Conservation (phyloP, 331 rosid genomes). For the Rosa hybrid region DNA sequence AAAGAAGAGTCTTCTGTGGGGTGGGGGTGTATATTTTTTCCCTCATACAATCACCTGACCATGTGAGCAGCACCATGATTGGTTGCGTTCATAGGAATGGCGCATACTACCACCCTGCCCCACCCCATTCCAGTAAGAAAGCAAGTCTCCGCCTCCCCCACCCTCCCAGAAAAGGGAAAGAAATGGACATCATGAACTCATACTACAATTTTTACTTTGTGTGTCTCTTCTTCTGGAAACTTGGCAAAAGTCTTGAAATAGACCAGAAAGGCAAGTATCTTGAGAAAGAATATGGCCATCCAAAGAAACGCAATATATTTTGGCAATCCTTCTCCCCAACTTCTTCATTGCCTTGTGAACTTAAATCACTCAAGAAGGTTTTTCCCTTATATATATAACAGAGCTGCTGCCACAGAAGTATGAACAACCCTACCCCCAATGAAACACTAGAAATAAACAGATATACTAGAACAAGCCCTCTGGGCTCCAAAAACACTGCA, state of each 20-base stretch:
- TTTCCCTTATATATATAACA: conserved; percentile 72
- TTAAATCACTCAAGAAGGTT: conserved; percentile 64
- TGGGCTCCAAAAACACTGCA: conserved; percentile 55
- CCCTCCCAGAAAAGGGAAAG: not conserved
- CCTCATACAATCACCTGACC: not conserved
- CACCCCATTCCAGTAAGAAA: not conserved
- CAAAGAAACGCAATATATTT: conserved; percentile 74
- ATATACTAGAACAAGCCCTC: conserved; percentile 76
- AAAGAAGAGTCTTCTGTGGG: not conserved
- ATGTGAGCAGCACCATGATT: not conserved
- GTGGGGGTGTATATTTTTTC: not conserved
- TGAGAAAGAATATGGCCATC: conserved; percentile 53
- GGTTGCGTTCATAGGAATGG: not conserved
- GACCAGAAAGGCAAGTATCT: conserved; percentile 35
- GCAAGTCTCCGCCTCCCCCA: not conserved
- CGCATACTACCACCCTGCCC: not conserved
- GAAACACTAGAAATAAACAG: conserved; percentile 75
- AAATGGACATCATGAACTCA: not conserved
- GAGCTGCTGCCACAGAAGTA: conserved; percentile 97
- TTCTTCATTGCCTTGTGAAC: conserved; percentile 42
- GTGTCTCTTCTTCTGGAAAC: conserved; percentile 53
- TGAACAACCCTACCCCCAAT: conserved; percentile 54
- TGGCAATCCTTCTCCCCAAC: conserved; percentile 73
- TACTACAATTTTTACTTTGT: conserved; percentile 26
- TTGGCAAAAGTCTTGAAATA: conserved; percentile 57